Evolutionary conservation across 116 monocot species (phyloP).

Genomic region (Papilionanthe hybrid): DNA sequence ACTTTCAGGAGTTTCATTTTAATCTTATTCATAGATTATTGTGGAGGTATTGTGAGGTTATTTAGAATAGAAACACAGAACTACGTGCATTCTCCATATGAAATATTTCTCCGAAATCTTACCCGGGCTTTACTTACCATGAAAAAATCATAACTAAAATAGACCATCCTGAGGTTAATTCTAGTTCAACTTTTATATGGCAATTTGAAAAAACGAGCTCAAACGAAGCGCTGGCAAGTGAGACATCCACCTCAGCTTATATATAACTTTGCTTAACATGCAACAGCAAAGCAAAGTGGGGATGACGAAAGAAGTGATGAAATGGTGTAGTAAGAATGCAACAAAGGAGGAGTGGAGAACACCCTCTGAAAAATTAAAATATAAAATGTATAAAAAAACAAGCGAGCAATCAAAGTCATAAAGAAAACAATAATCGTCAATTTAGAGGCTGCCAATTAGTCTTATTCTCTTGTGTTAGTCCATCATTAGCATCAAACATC

Average conservation of each 20-base stretch:
- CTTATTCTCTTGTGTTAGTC: neutral
- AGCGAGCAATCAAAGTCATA: no score
- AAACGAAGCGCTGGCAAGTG: neutral
- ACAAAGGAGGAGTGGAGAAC: neutral
- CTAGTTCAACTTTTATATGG: no score
- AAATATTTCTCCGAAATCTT: no score
- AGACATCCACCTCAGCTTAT: neutral
- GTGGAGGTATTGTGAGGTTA: no score
- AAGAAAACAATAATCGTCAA: neutral
- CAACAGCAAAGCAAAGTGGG: neutral
- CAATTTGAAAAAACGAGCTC: no score
- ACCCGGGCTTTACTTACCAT: no score
- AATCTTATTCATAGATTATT: no score
- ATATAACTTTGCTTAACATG: neutral
- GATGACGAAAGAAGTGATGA: conserved; percentile 43
- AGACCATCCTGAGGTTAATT: no score
- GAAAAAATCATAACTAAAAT: no score
- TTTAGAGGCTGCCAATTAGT: neutral
- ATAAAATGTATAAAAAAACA: neutral
- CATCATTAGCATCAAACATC: conserved; percentile 12
- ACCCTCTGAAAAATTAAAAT: neutral
- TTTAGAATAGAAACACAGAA: no score
- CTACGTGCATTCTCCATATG: no score
- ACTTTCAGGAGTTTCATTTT: no score
- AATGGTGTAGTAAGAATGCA: conserved; percentile 35